These are phyloP conservation scores for Venturia asperata DNA, from an alignment of 2,329 filamentous ascomycete species.

Conservation along the genomic window DNA sequence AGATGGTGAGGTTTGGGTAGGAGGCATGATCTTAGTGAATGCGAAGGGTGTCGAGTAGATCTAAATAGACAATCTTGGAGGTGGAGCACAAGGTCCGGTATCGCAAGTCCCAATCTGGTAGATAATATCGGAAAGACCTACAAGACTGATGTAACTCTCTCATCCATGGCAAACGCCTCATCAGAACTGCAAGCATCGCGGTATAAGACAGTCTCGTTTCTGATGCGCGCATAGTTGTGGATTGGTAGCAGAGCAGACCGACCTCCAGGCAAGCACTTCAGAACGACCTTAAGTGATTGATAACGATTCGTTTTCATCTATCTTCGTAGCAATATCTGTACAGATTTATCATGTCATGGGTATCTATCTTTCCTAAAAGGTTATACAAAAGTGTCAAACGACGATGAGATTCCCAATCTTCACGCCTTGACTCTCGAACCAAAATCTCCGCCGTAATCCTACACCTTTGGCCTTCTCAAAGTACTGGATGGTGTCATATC, in stretches of 20 bases:
- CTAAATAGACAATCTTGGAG: not conserved
- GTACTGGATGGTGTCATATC: conserved; percentile 56
- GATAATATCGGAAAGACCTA: not conserved
- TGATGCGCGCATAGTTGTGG: not conserved
- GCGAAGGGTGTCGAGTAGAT: not conserved
- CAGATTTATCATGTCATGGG: conserved; percentile 1
- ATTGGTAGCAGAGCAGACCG: not conserved
- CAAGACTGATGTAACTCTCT: not conserved
- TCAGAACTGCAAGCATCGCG: not conserved
- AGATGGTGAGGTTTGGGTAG: not conserved
- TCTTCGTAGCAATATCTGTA: conserved; percentile 3
- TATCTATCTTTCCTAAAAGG: not conserved
- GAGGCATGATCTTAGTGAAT: not conserved
- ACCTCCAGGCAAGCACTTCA: not conserved
- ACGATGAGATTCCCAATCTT: conserved; percentile 73
- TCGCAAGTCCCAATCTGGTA: not conserved
- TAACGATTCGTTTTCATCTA: not conserved
- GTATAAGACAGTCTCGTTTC: not conserved
- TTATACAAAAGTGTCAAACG: conserved; percentile 31
- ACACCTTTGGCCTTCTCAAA: conserved; percentile 59
- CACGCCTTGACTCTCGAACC: conserved; percentile 72
- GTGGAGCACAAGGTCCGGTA: not conserved
- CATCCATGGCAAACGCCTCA: not conserved
- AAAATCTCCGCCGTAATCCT: conserved; percentile 70
- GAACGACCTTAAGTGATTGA: not conserved